Evolutionary conservation across 352 stramenopile species (phyloP).

Genomic region (Phytophthora pistaciae): DNA sequence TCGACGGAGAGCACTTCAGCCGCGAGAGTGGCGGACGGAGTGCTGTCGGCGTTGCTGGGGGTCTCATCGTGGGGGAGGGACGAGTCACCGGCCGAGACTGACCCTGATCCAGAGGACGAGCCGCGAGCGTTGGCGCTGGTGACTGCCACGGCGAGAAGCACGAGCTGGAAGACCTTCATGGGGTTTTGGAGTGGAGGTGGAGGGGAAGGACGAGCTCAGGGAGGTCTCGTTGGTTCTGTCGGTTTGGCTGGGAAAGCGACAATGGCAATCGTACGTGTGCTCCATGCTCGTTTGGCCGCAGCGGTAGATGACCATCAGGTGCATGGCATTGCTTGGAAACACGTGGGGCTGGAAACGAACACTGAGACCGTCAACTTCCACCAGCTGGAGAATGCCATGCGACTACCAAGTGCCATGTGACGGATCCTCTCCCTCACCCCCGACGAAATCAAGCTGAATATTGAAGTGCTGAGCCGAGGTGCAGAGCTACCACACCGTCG

Average conservation of each 20-base stretch:
- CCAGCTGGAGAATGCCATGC: constrained; percentile 2
- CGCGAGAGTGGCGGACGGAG: background rate
- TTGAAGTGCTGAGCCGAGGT: background rate
- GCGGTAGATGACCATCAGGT: background rate
- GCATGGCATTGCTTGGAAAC: constrained; percentile 8
- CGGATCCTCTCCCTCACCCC: constrained; percentile 1
- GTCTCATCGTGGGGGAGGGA: background rate
- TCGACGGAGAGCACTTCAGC: constrained; percentile 2
- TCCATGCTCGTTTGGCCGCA: background rate
- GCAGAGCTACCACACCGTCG: too few relatives aligned
- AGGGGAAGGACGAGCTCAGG: background rate
- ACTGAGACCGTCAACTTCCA: background rate
- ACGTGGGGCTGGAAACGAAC: background rate
- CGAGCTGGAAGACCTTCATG: constrained; percentile 19
- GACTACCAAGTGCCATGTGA: constrained; percentile 1
- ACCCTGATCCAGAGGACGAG: constrained; percentile 14
- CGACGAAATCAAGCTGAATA: background rate
- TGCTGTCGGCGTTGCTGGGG: background rate
- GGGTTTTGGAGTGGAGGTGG: background rate
- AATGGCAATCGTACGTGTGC: background rate
- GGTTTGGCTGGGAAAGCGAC: constrained; percentile 6
- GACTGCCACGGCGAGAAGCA: constrained; percentile 14
- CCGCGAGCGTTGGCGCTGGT: constrained; percentile 3
- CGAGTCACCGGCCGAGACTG: constrained; percentile 16
- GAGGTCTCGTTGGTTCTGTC: background rate